Evolutionary conservation across 176 grass and related monocot species (phyloP).

Genomic region (Thalia dealbata): DNA sequence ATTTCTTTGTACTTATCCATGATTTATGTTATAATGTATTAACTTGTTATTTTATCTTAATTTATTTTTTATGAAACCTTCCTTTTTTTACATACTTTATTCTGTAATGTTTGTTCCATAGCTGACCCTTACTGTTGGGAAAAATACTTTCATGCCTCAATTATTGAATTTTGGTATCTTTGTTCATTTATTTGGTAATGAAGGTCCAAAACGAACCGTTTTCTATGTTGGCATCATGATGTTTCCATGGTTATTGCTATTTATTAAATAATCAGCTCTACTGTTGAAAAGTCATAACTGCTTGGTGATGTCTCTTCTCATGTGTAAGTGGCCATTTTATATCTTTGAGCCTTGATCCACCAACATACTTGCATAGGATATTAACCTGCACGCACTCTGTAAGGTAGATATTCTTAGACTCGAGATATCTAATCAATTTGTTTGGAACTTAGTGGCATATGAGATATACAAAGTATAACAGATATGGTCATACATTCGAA

Average conservation of each 20-base stretch:
- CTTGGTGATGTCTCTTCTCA: not conserved
- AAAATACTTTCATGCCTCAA: too few species aligned
- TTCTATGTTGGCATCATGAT: not conserved
- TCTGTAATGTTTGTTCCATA: too few species aligned
- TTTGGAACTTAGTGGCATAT: too few species aligned
- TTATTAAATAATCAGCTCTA: not conserved
- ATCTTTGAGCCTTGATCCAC: not conserved
- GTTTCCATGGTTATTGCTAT: not conserved
- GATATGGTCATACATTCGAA: too few species aligned
- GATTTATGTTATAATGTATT: not conserved
- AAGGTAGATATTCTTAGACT: too few species aligned
- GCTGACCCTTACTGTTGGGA: too few species aligned
- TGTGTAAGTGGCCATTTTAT: not conserved
- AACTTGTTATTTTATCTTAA: not conserved
- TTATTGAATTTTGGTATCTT: too few species aligned
- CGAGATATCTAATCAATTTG: too few species aligned
- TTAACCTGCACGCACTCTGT: not conserved
- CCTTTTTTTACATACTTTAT: too few species aligned
- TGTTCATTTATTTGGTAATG: not conserved
- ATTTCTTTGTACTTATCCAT: not conserved
- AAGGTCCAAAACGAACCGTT: not conserved
- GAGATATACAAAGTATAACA: too few species aligned
- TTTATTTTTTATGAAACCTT: not conserved
- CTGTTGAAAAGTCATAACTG: not conserved
- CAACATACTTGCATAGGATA: not conserved